Base-by-base conservation (phyloP, 805 yeast genomes). In the Wickerhamiella lipophila region DNA sequence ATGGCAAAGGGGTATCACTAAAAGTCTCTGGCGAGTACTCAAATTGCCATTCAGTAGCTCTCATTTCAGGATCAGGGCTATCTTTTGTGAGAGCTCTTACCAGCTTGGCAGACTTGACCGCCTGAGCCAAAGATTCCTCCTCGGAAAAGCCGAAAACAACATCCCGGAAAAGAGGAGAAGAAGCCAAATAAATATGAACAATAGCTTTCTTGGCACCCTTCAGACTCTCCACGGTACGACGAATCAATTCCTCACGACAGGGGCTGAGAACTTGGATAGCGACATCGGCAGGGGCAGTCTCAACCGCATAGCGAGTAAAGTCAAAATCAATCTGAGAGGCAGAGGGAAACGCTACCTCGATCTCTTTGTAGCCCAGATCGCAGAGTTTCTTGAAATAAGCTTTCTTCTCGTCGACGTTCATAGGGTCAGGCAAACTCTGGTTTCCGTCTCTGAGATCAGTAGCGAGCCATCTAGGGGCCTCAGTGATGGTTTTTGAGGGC, bases 371-470 rank as follows among this genome's bases (percentile, higher is more conserved):
- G 0, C 94, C 94, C 36, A 82, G 65, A 23, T 79, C 82, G 13
- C 82, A 73, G 38, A 83, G 68, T 61, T 81, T 79, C 49, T 74
- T 67, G 63, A 82, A 81, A 65, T 79, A 83, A 49, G 70, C 75
- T 59, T 78, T 78, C 66, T 83, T 83, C 58, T 83, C 88, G n/a
- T 69, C 79, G 39, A 81, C 70, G n/a, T 81, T 71, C 94, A 83
- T 83, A 48, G 92, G 94, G 60, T 83, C 92, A 0, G 92, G 89
- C 56, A 83, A 71, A 5, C 88, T 79, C 67, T 83, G 92, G 64
- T 83, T 83, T 27, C 94, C 94, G 60, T 83, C 94, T 58, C 94
- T 74, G 53, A 83, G 70, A 60, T 83, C 94, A 3, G 94, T 83
- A 18, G 88, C 79, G 42, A 83, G 68, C 92, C 92, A 83, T 56